Conservation (phyloP, 306 rosid species). For the Pyrus betulifolia region DNA sequence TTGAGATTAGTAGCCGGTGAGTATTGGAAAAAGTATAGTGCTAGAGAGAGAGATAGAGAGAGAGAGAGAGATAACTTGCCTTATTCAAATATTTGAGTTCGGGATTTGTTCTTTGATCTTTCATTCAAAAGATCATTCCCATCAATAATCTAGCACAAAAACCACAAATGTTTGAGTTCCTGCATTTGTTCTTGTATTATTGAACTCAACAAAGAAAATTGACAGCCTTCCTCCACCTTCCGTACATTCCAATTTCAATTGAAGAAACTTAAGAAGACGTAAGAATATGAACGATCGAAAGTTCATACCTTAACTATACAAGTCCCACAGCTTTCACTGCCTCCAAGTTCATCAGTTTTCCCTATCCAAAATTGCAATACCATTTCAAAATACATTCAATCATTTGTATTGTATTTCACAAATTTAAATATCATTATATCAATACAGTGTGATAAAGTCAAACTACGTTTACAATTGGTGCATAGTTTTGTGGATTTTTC, state of each 20-base stretch:
- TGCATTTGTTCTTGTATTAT: background rate
- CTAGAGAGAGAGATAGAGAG: constrained; percentile 5
- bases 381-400: background rate
- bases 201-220: background rate
- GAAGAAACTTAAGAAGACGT: background rate
- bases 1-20: too few species aligned
- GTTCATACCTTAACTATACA: constrained; percentile 70
- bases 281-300: background rate
- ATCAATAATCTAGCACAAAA: constrained; percentile 57
- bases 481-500: too few species aligned
- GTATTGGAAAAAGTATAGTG: background rate
- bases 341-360: constrained; percentile 91
- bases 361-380: constrained; percentile 32
- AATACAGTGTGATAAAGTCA: too few species aligned
- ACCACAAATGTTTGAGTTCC: background rate
- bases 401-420: background rate
- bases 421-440: background rate
- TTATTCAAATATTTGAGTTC: constrained; percentile 80
- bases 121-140: constrained; percentile 78
- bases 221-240: background rate
- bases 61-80: constrained; percentile 34
- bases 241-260: background rate
- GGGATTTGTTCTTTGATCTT: constrained; percentile 54
- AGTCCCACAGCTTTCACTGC: constrained; percentile 93
- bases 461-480: too few species aligned